phyloP scores from a whole-genome alignment of 2,329 filamentous ascomycete species.

The Pseudogymnoascus sp. region DNA sequence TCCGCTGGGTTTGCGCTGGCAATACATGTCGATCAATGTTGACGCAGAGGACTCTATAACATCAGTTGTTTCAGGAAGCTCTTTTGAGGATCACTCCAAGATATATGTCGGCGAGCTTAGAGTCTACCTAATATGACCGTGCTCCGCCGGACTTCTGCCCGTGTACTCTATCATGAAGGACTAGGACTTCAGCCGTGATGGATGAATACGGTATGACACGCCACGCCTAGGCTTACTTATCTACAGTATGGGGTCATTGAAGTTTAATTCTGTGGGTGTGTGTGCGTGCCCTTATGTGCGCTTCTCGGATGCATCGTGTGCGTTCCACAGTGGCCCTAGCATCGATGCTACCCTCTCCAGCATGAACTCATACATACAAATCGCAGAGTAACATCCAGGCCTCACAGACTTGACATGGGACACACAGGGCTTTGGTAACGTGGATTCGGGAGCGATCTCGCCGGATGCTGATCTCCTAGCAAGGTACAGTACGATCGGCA shows the following conservation, averaged over 20 bases:
- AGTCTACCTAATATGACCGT: not conserved
- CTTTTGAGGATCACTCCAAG: not conserved
- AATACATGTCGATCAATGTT: not conserved
- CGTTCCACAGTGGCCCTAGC: slow-evolving; percentile 3
- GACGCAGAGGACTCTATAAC: not conserved
- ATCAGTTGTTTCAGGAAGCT: not conserved
- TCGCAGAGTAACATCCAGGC: slow-evolving; percentile 1
- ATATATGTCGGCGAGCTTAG: slow-evolving; percentile 4
- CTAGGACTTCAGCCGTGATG: slow-evolving; percentile 4
- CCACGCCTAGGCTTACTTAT: not conserved
- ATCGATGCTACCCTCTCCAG: not conserved
- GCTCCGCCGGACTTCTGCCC: not conserved
- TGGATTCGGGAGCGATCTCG: slow-evolving; percentile 6
- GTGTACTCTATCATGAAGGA: not conserved
- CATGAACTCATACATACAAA: slow-evolving; percentile 3
- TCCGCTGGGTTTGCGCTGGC: slow-evolving; percentile 3
- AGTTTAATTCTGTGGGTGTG: slow-evolving; percentile 3
- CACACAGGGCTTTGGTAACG: not conserved
- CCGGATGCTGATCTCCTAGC: not conserved
- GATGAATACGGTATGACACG: not conserved
- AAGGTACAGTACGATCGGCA: slow-evolving; percentile 8
- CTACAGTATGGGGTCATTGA: not conserved
- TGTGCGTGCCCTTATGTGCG: not conserved
- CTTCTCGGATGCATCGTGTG: slow-evolving; percentile 4
- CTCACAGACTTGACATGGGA: slow-evolving; percentile 3